Base-by-base conservation (phyloP, 352 stramenopile genomes). In the Globisporangium spinosum region DNA sequence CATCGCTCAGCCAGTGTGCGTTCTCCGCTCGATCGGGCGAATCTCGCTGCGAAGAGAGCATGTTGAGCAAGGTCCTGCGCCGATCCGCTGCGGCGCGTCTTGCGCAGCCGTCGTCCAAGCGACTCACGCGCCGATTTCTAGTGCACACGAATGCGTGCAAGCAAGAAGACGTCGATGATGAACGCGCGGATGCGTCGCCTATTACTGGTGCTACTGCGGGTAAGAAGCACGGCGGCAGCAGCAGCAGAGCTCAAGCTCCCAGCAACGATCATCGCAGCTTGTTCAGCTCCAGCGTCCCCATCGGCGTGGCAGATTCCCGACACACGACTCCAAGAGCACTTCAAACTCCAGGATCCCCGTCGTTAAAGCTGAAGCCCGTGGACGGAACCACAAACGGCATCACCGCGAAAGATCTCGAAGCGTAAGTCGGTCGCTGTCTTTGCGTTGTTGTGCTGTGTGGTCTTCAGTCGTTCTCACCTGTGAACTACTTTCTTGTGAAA, bases 111-210 rank as follows among this genome's bases (percentile, higher is more conserved):
- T 13, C 60, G n/a, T 20, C 65, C 67, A 63, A 53, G 8, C 53
- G 27, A 29, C 3, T 60, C 47, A 20, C 40, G 22, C 58, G n/a
- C 20, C 25, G 65, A n/a, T 45, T 61, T 23, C 34, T 63, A 13
- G 55, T 71, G 15, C 67, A 71, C 51, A 71, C 67, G 47, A 71
- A 64, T 45, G 67, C 67, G 27, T 67, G 59, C 40, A 66, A 71
- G 22, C 53, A 68, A n/a, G 60, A 64, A n/a, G 67, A 47, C 3
- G 59, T 57, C 3, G 60, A 65, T 2, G 58, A 70, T 6, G 58
- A 70, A 20, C 58, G 54, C 12, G 32, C 22, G 54, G 62, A 47
- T 8, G 47, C 32, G n/a, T 32, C 61, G 7, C 15, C 35, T 23
- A 43, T 17, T 3, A 25, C 34, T 9, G 27, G 34, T 38, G n/a